phyloP scores from a whole-genome alignment of 306 rosid species.

The Biancaea sappan region DNA sequence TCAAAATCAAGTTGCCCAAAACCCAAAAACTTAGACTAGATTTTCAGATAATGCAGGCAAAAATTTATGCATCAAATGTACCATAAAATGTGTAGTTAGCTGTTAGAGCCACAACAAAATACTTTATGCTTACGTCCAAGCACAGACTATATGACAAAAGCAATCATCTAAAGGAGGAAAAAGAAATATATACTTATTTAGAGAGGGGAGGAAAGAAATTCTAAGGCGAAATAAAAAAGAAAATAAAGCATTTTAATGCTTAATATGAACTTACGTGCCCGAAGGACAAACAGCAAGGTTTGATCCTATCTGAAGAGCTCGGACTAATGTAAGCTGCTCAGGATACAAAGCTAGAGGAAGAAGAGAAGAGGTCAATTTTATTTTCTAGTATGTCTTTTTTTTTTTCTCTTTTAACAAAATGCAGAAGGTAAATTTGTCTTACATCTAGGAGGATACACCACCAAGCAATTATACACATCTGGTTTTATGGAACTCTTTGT shows the following conservation, averaged over 20 bases:
- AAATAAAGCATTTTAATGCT: background rate
- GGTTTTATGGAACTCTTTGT: conserved; percentile 68
- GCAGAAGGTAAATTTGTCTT: conserved; percentile 40
- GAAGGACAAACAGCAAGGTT: conserved; percentile 80
- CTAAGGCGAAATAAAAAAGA: conserved; percentile 3
- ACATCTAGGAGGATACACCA: conserved; percentile 91
- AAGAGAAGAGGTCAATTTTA: conserved; percentile 35
- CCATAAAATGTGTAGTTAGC: conserved; percentile 1
- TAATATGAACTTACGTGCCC: conserved; percentile 68
- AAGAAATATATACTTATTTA: conserved; percentile 3
- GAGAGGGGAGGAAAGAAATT: background rate
- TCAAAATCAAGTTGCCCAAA: background rate
- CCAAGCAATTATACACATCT: conserved; percentile 58
- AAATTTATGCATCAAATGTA: conserved; percentile 6
- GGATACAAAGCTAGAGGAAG: conserved; percentile 64
- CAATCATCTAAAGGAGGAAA: background rate
- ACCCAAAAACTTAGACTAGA: background rate
- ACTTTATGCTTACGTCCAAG: background rate
- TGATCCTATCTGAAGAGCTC: conserved; percentile 82
- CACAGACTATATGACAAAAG: background rate
- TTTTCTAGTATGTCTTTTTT: conserved; percentile 3
- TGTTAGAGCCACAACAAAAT: conserved; percentile 1
- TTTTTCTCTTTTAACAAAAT: conserved; percentile 23
- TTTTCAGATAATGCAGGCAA: background rate
- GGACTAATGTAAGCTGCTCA: conserved; percentile 71